A percentile compares a stretch with the other conserved stretches of the same genome.
phyloP scores from a whole-genome alignment of 75 land plant genomes.

The Cryptomeria japonica region DNA sequence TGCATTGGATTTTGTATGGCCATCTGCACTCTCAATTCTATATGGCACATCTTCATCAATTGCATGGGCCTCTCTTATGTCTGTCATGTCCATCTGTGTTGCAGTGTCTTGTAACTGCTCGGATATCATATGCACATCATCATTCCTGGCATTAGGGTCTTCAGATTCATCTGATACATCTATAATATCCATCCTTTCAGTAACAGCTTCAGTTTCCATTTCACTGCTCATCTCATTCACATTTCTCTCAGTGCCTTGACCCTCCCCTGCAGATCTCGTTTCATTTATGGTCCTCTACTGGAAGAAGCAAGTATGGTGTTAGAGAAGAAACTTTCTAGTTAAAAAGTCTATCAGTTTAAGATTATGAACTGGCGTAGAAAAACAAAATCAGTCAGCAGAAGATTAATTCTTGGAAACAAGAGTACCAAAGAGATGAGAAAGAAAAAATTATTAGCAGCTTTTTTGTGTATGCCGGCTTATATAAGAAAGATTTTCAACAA shows the following conservation, averaged over 20 bases:
- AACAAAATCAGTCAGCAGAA: not conserved
- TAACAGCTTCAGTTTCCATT: not conserved
- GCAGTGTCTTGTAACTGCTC: not conserved
- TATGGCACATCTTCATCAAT: not conserved
- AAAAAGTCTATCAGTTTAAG: not conserved
- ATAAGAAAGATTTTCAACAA: not conserved
- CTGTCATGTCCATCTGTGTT: not conserved
- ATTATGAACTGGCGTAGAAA: not conserved
- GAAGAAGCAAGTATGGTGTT: not conserved
- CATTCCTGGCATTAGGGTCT: not conserved
- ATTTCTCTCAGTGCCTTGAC: not conserved
- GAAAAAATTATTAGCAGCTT: not conserved
- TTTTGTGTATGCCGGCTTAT: not conserved
- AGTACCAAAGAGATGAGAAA: not conserved
- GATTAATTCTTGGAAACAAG: not conserved
- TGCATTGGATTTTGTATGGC: not conserved
- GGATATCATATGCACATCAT: not conserved
- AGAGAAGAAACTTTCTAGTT: not conserved
- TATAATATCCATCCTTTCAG: not conserved
- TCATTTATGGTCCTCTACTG: not conserved
- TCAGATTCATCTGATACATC: not conserved
- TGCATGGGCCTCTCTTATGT: not conserved
- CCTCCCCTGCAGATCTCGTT: not conserved
- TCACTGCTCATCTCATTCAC: not conserved
- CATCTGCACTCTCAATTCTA: not conserved